Evolutionary conservation across 192 early-diverging fungal genomes (phyloP).

Genomic region (Backusella tuberculispora): DNA sequence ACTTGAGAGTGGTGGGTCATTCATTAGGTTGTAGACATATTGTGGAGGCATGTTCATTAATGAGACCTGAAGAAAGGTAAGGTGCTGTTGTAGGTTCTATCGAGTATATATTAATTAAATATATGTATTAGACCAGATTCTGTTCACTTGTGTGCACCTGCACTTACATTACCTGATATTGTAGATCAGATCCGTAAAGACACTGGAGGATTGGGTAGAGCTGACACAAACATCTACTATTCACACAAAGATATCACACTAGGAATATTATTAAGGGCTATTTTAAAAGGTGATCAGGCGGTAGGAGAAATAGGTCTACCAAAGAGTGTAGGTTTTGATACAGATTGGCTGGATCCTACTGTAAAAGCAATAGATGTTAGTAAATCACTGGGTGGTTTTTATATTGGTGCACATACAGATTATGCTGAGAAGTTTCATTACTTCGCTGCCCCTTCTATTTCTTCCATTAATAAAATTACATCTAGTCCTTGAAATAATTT

Average conservation of each 20-base stretch:
- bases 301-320: constrained; percentile 38
- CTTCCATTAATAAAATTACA: background rate
- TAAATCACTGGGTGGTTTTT: constrained; percentile 35
- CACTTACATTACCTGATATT: constrained; percentile 33
- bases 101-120: background rate
- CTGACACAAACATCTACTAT: constrained; percentile 38
- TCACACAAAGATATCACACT: constrained; percentile 38
- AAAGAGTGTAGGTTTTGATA: background rate
- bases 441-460: constrained; percentile 6
- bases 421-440: constrained; percentile 42
- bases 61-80: constrained; percentile 29
- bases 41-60: constrained; percentile 35
- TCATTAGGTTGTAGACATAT: constrained; percentile 45
- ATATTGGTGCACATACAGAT: constrained; percentile 40
- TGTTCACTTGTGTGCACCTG: constrained; percentile 44
- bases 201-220: constrained; percentile 24
- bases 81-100: no score
- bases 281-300: constrained; percentile 29
- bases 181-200: constrained; percentile 12
- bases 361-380: constrained; percentile 29
- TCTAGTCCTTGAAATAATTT: background rate
- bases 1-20: constrained; percentile 41
- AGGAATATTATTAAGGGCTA: constrained; percentile 31
- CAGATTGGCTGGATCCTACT: constrained; percentile 15
- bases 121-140: constrained; percentile 33